Evolutionary conservation across 257 asterid species (phyloP).

Genomic region (Solanum stenotomum): DNA sequence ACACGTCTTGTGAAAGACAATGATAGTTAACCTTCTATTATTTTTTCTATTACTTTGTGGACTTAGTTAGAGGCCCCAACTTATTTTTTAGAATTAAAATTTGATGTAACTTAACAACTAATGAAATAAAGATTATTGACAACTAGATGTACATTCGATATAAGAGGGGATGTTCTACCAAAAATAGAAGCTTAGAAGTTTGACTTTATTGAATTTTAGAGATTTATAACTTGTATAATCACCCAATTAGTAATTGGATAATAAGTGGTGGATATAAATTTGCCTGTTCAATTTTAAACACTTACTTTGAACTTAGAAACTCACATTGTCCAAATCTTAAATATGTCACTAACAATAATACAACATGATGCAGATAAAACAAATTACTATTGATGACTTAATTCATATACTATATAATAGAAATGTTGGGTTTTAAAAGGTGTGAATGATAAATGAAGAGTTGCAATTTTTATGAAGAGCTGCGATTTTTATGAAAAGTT

Average conservation of each 20-base stretch:
- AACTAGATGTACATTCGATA: not conserved
- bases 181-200: not conserved
- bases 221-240: not conserved
- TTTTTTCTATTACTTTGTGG: not conserved
- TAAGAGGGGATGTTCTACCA: not conserved
- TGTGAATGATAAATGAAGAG: no score
- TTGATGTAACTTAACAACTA: not conserved
- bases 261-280: not conserved
- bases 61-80: not conserved
- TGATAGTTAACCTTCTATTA: not conserved
- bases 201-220: not conserved
- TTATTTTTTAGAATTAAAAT: not conserved
- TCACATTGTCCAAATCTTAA: not conserved
- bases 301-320: not conserved
- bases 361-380: not conserved
- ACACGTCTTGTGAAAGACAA: not conserved
- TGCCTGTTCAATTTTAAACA: not conserved
- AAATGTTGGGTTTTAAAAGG: not conserved
- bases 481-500: no score
- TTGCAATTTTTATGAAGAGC: no score
- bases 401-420: not conserved
- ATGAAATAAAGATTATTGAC: not conserved
- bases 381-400: not conserved
- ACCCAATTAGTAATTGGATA: not conserved
- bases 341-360: not conserved